Percentiles rank a stretch among this genome's conserved stretches.
These are phyloP conservation scores for Torulaspora globosa DNA, from an alignment of 1,139 yeast species.

Conservation along the genomic window DNA sequence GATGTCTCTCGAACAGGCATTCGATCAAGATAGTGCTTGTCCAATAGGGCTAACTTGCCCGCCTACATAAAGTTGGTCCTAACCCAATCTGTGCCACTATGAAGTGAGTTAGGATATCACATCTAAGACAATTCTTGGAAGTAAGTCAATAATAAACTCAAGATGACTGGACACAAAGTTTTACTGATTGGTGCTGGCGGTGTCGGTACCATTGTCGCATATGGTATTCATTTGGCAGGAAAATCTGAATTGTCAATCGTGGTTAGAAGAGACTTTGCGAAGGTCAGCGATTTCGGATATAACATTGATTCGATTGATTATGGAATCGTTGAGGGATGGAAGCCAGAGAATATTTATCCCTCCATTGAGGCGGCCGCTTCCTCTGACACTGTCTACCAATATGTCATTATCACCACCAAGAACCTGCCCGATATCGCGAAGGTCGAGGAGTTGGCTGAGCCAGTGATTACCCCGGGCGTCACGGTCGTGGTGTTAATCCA, in stretches of 20 bases:
- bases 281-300: conserved; percentile 41
- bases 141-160: no score
- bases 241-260: conserved; percentile 47
- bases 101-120: not conserved
- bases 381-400: conserved; percentile 41
- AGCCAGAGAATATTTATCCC: conserved; percentile 46
- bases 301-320: conserved; percentile 49
- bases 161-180: not conserved
- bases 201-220: conserved; percentile 56
- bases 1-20: not conserved
- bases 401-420: conserved; percentile 49
- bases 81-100: not conserved
- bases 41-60: no score
- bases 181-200: conserved; percentile 33
- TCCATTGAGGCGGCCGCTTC: conserved; percentile 42
- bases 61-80: not conserved
- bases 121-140: not conserved
- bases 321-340: conserved; percentile 48
- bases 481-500: conserved; percentile 48
- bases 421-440: conserved; percentile 49
- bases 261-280: conserved; percentile 51
- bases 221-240: conserved; percentile 43
- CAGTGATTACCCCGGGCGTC: conserved; percentile 42
- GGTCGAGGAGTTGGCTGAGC: conserved; percentile 47
- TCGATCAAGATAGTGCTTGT: no score